Evolutionary conservation across 1,284 basidiomycete genomes (phyloP).

Genomic region (Fomitopsis palustris): DNA sequence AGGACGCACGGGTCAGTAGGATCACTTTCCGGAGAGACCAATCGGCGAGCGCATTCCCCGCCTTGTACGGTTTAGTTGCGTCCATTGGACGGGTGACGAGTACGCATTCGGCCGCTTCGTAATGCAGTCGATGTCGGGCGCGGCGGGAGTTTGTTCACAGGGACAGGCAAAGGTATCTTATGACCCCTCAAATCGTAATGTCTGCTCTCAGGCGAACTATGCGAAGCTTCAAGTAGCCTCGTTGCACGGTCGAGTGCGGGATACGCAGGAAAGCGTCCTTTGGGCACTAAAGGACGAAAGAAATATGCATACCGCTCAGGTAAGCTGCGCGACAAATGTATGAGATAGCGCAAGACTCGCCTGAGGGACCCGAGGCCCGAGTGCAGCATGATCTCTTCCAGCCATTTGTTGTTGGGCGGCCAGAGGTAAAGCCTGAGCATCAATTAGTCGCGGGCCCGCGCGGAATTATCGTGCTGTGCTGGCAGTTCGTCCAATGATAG

Average conservation of each 20-base stretch:
- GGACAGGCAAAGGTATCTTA: background rate
- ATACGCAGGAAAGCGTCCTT: background rate
- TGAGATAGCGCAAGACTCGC: background rate
- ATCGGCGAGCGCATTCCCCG: background rate
- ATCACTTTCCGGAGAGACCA: background rate
- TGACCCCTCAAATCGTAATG: background rate
- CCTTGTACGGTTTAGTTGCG: background rate
- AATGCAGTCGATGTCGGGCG: background rate
- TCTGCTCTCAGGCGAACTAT: background rate
- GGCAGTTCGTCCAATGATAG: background rate
- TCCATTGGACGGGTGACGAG: background rate
- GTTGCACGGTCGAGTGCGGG: background rate
- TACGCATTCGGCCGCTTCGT: background rate
- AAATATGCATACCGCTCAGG: too few species aligned
- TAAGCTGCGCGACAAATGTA: background rate
- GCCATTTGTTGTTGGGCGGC: background rate
- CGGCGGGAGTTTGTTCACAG: background rate
- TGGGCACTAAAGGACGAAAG: background rate
- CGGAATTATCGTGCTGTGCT: background rate
- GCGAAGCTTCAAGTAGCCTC: background rate
- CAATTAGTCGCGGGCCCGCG: constrained; percentile 1
- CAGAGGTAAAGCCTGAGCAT: constrained; percentile 1
- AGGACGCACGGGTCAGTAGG: background rate
- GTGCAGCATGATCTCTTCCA: too few species aligned
- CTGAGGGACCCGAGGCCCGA: background rate